Evolutionary conservation across 345 rosid species (phyloP), one percentile per base, ranked within the genome.

Genomic region (Gossypium bickii): DNA sequence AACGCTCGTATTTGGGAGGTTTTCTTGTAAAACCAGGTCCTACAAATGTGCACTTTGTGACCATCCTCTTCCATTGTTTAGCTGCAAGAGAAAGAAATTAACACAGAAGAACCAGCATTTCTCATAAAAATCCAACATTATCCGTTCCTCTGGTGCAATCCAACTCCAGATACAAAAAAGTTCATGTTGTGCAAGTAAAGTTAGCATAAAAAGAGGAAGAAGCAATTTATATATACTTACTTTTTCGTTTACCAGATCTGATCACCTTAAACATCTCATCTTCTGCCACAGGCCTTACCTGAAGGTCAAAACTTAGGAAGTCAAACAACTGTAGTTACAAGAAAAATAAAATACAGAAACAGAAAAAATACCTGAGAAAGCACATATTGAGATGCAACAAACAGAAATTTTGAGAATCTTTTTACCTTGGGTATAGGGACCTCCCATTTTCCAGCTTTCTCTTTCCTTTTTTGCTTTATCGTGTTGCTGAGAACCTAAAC

Each of bases 281-380:
- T 81, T 95, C 99, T n/a, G 99, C 99, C 15, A 95, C 96, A 38
- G 98, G 99, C 83, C 99, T 90, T 15, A 93, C 98, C 98, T 95
- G 83, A 41, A 67, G 12, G 58, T 41, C 57, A 27, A 73, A 67
- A 67, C 34, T 27, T 74, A 2, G 2, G 29, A 59, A 44, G 22
- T 72, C 55, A 72, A 57, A 62, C 8, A 70, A 47, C 41, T 47
- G 49, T n/a, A 67, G 41, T 47, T 67, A 47, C 11, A 7, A 47
- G 12, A 34, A 38, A 55, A 55, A 1, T 52, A 12, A 6, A 67
- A 24, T 18, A 48, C 13, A 58, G 16, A 59, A 3, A 68, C 10
- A 34, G 53, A 51, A 41, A 9, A 51, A 24, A 63, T 24, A 6
- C 9, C 41, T 17, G 27, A 27, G 48, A n/a, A 47, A 44, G 58